Conservation (phyloP, 805 yeast genomes). For the Candida cerambycidarum region DNA sequence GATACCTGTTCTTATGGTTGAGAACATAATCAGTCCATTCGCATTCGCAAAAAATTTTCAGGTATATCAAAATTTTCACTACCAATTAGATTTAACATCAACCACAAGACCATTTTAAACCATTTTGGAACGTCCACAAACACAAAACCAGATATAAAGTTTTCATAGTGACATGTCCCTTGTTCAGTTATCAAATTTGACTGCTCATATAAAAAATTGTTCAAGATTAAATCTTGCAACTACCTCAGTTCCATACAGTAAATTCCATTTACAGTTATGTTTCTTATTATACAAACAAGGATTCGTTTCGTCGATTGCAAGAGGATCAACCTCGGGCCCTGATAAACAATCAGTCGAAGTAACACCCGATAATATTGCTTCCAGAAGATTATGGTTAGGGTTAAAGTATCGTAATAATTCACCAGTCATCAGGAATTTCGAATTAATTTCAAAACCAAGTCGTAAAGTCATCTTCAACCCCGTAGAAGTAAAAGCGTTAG, state of each 20-base stretch:
- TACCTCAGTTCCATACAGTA: slow-evolving; percentile 81
- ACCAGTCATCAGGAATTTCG: slow-evolving; percentile 72
- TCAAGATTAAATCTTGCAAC: slow-evolving; percentile 68
- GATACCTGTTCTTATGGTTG: not conserved
- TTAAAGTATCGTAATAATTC: slow-evolving; percentile 80
- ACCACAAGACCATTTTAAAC: not conserved
- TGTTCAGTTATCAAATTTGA: slow-evolving; percentile 77
- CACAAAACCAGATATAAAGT: too few species aligned
- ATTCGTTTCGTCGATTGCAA: slow-evolving; percentile 76
- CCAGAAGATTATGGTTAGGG: slow-evolving; percentile 89
- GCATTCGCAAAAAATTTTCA: slow-evolving; percentile 1
- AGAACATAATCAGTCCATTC: slow-evolving; percentile 1
- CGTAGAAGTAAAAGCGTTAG: slow-evolving; percentile 67
- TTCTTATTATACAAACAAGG: slow-evolving; percentile 89
- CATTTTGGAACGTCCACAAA: too few species aligned
- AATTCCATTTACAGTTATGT: slow-evolving; percentile 79
- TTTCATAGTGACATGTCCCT: slow-evolving; percentile 60
- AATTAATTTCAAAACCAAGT: slow-evolving; percentile 81
- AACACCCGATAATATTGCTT: slow-evolving; percentile 82
- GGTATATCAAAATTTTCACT: not conserved
- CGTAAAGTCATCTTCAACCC: slow-evolving; percentile 64
- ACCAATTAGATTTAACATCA: too few species aligned
- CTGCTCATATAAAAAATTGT: slow-evolving; percentile 89
- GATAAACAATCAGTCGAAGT: slow-evolving; percentile 71
- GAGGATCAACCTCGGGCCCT: slow-evolving; percentile 85